Evolutionary conservation across 495 filamentous ascomycete species (phyloP), one percentile per base, ranked within the genome.

Genomic region (Cercophora scortea): DNA sequence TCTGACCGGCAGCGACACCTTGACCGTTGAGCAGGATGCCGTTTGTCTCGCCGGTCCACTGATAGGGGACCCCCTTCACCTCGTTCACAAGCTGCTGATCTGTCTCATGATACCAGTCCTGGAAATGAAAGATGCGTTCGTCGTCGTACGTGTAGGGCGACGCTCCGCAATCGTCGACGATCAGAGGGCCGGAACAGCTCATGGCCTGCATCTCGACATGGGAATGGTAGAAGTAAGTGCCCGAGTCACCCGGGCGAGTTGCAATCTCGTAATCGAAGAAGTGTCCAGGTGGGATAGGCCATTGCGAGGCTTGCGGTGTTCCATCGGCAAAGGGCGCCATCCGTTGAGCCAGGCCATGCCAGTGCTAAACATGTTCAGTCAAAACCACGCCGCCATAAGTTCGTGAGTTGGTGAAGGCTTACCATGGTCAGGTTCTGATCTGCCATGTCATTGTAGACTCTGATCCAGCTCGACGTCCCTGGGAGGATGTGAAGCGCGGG

Each of bases 241-340:
- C 80, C 8, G 79, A 73, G 47, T 78, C 69, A 8, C 71, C 73
- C 6, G 64, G 16, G 16, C 76, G 65, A 8, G 75, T 70, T 9
- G 64, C 61, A 17, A 82, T 68, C 58, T 84, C 78, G 59, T 84
- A 83, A 64, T 85, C 81, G 63, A 84, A 83, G 66, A 75, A 84
- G 54, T 79, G 71, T 13, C 69, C 58, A 8, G 79, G 78, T 4
- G 78, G 74, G 47, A 82, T 82, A 0, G 79, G 80, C 79, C 79
- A 82, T 50, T 83, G 78, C 9, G 69, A 62, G 7, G 71, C 78
- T 49, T 61, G 58, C 4, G 79, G 77, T 0, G 77, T 70, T 1
- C 80, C 79, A 58, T 82, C 80, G 8, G 74, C 70, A 61, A 82
- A 83, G 0, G 78, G 77, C 2, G 80, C 74, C 47, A 73, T 68